phyloP scores from a whole-genome alignment of 2,329 filamentous ascomycete species.

The Venturia oleaginea region DNA sequence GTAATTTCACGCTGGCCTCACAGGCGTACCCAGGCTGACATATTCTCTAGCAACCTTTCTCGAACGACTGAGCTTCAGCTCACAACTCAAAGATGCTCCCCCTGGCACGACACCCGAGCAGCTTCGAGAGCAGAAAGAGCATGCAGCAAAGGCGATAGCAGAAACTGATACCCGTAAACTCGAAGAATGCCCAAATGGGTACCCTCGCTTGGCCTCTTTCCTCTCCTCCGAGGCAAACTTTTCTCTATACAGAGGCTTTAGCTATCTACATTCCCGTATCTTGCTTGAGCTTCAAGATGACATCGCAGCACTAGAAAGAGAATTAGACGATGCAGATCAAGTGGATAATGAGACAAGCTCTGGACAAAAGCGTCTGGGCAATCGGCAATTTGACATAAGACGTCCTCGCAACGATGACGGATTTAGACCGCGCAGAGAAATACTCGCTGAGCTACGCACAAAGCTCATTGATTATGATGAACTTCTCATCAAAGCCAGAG shows the following conservation, averaged over 20 bases:
- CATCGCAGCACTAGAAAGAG: conserved; percentile 27
- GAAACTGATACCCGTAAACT: conserved; percentile 18
- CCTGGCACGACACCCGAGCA: background rate
- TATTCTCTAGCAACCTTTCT: background rate
- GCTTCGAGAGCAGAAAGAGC: background rate
- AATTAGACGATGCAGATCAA: conserved; percentile 25
- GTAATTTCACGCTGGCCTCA: too few species aligned
- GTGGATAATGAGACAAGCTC: conserved; percentile 16
- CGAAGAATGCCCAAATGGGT: conserved; percentile 31
- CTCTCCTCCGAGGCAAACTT: conserved; percentile 32
- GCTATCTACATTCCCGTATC: conserved; percentile 31
- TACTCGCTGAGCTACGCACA: conserved; percentile 18
- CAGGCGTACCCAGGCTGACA: too few species aligned
- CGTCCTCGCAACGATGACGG: conserved; percentile 15
- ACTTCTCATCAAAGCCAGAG: conserved; percentile 30
- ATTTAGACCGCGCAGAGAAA: conserved; percentile 16
- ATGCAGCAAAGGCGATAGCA: background rate
- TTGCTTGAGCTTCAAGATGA: conserved; percentile 31
- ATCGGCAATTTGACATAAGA: conserved; percentile 14
- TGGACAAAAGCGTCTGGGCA: conserved; percentile 12
- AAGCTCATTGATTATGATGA: conserved; percentile 22
- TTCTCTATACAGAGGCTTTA: conserved; percentile 31
- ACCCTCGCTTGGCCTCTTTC: conserved; percentile 30
- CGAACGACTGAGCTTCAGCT: background rate
- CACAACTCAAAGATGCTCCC: background rate